Percentiles rank a stretch among this genome's conserved stretches.
Conservation (phyloP, 495 filamentous ascomycete species). For the Podospora fimiseda region DNA sequence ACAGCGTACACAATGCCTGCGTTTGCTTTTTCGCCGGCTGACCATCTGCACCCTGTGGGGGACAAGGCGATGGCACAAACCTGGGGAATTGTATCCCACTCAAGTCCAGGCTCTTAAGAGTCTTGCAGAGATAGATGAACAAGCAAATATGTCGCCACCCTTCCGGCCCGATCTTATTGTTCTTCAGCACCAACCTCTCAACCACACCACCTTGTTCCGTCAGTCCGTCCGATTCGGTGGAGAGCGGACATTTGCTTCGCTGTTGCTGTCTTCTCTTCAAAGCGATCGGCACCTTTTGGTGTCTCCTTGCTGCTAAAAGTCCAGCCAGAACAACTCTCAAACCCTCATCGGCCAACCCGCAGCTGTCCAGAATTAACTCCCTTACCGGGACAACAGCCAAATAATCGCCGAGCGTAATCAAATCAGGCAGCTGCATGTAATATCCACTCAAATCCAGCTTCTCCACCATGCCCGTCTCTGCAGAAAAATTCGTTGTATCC, state of each 20-base stretch:
- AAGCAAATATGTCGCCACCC: conserved; percentile 90
- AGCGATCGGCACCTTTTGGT: conserved; percentile 27
- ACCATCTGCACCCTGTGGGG: background rate
- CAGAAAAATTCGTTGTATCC: conserved; percentile 54
- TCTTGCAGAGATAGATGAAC: conserved; percentile 83
- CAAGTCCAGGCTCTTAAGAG: conserved; percentile 78
- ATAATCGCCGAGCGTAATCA: conserved; percentile 85
- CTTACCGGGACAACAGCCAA: conserved; percentile 87
- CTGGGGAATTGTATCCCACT: conserved; percentile 78
- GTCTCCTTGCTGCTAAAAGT: conserved; percentile 69
- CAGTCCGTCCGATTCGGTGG: conserved; percentile 25
- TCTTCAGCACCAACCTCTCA: conserved; percentile 84
- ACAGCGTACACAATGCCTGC: conserved; percentile 37
- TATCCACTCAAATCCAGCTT: conserved; percentile 80
- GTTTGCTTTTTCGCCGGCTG: conserved; percentile 11
- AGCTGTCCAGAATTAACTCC: conserved; percentile 77
- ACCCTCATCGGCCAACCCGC: conserved; percentile 77
- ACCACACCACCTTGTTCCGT: conserved; percentile 58
- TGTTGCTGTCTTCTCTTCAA: conserved; percentile 28
- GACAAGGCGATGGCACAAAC: conserved; percentile 8
- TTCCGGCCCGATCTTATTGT: conserved; percentile 78
- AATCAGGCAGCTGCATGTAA: conserved; percentile 72
- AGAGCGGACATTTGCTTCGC: background rate
- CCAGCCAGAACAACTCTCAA: conserved; percentile 81
- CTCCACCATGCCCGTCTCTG: conserved; percentile 62